phyloP scores from a whole-genome alignment of 139 green algal species.

The Mesotaenium endlicherianum region DNA sequence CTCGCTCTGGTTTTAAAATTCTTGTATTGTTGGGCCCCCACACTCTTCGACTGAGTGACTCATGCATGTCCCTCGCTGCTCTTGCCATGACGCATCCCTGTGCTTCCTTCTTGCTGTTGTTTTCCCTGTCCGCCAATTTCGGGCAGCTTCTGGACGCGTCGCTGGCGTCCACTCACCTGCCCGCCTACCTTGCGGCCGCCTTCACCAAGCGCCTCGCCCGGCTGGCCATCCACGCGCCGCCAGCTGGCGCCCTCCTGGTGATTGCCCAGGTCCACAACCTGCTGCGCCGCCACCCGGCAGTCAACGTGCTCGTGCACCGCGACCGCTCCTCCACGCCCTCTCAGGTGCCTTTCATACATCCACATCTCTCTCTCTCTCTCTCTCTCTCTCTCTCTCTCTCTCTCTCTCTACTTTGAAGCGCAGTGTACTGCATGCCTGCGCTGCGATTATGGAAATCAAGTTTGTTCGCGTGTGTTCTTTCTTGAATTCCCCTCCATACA shows the following conservation, averaged over 20 bases:
- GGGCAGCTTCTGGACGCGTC: conserved; percentile 82
- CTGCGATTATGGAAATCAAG: background rate
- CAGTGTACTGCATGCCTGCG: background rate
- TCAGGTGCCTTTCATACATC: background rate
- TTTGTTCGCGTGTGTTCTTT: background rate
- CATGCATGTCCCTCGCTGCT: background rate
- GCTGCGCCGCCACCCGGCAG: conserved; percentile 84
- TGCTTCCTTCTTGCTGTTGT: too few relatives aligned
- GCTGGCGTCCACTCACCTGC: conserved; percentile 83
- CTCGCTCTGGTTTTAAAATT: too few relatives aligned
- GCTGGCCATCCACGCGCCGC: conserved; percentile 71
- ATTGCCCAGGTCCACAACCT: conserved; percentile 95
- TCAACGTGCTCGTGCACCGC: conserved; percentile 79
- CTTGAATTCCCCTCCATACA: background rate
- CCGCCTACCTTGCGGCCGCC: conserved; percentile 89
- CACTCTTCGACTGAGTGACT: background rate
- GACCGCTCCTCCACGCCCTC: background rate
- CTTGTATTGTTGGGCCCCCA: too few relatives aligned
- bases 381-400: background rate
- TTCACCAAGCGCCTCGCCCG: conserved; percentile 87
- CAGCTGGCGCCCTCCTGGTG: conserved; percentile 69
- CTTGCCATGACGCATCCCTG: too few relatives aligned
- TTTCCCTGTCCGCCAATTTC: too few relatives aligned
- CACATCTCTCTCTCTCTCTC: background rate
- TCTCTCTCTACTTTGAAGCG: background rate